phyloP scores from a whole-genome alignment of 2,329 filamentous ascomycete species.

The Amauroascus niger region DNA sequence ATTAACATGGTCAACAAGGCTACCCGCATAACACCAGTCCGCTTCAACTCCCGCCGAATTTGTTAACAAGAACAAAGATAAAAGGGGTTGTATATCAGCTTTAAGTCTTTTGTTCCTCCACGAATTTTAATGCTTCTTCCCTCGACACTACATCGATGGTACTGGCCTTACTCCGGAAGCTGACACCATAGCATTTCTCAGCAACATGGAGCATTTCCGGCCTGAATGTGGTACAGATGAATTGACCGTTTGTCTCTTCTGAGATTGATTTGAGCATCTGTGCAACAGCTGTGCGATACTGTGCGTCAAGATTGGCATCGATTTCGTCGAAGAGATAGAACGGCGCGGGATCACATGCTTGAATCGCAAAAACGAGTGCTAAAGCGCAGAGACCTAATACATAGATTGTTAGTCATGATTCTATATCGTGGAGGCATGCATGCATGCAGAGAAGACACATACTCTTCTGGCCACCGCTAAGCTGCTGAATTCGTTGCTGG shows the following conservation, averaged over 20 bases:
- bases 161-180: slow-evolving; percentile 83
- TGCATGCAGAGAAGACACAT: slow-evolving; percentile 33
- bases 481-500: slow-evolving; percentile 93
- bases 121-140: slow-evolving; percentile 84
- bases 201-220: slow-evolving; percentile 93
- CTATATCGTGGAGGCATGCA: neutral
- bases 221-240: slow-evolving; percentile 97
- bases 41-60: slow-evolving; percentile 6
- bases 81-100: neutral
- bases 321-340: slow-evolving; percentile 99
- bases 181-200: slow-evolving; percentile 95
- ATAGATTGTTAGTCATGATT: slow-evolving; percentile 2
- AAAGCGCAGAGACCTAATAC: slow-evolving; percentile 73
- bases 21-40: neutral
- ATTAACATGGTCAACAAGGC: neutral
- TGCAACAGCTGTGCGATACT: slow-evolving; percentile 93
- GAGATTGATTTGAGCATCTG: slow-evolving; percentile 74
- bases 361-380: slow-evolving; percentile 98
- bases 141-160: slow-evolving; percentile 81
- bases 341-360: slow-evolving; percentile 90
- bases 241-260: slow-evolving; percentile 54
- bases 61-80: slow-evolving; percentile 6
- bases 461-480: slow-evolving; percentile 97
- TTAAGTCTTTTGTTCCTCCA: slow-evolving; percentile 65
- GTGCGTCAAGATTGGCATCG: slow-evolving; percentile 93